Evolutionary conservation across 495 filamentous ascomycete genomes (phyloP), one percentile per base, ranked within the genome.

Genomic region (Hypomontagnella submonticulosa): DNA sequence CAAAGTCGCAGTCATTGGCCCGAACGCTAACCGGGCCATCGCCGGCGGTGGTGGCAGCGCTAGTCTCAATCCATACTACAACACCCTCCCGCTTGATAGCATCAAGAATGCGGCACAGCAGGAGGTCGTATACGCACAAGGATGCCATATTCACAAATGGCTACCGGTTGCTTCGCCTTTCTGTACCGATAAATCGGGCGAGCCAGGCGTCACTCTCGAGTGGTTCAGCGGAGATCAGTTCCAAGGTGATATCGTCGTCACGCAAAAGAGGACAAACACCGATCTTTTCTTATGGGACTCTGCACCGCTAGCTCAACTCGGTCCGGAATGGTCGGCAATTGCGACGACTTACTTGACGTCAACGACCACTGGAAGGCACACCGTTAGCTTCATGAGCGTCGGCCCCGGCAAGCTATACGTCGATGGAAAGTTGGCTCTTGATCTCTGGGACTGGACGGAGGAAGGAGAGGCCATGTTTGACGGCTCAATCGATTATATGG

Each of bases 11-110:
- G 82, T 95, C 30, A 95, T 97, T 57, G 92, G 92, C 0, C 92
- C 92, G 7, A 96, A 96, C 71, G 87, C 89, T 32, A 90, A 90
- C 64, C 77, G 88, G 47, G 89, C 91, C 0, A 88, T 90, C 34
- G 89, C 89, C 49, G 88, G 89, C 50, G 92, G 92, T 38, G 92
- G 92, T 57, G 91, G 92, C 7, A 93, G 89, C 62, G 91, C 92
- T 1, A 88, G 86, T 46, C 76, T 96, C 27, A 87, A 88, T 61
- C 88, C 92, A 3, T 94, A 96, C 73, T 94, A 95, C 73, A 87
- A 84, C 15, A 86, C 84, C 0, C 71, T 84, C 7, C 85, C 85
- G 4, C 77, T 86, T 11, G 84, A 85, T 36, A 85, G 83, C 64
- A 86, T 87, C 60, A 77, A 72, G 15, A 71, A 69, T 34, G 72